Conservation (phyloP, 148 eudicot genomes). For the Vaccinium vitisidaea region DNA sequence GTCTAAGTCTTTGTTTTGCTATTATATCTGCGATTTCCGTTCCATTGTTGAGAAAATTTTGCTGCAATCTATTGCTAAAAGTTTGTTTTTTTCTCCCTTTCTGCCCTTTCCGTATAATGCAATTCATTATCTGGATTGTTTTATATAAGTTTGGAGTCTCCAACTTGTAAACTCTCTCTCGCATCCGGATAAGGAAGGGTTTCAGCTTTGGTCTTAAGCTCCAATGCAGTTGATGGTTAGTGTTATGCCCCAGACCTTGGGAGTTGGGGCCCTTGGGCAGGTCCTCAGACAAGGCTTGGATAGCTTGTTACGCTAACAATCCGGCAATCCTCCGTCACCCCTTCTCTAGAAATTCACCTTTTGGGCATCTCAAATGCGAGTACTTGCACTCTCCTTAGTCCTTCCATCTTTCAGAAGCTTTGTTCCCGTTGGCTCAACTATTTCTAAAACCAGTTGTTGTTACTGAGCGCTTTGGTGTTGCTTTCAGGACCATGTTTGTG, state of each 20-base stretch:
- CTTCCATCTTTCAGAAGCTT: not conserved
- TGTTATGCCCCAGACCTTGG: not conserved
- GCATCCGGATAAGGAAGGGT: not conserved
- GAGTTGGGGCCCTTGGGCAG: not conserved
- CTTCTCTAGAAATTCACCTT: not conserved
- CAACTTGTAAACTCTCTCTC: not conserved
- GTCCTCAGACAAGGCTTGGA: not conserved
- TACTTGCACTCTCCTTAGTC: not conserved
- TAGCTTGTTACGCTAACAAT: not conserved
- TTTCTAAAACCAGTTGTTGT: not conserved
- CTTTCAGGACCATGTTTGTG: not conserved
- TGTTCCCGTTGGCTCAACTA: not conserved
- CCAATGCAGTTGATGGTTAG: not conserved
- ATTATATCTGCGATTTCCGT: not conserved
- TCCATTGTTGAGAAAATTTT: not conserved
- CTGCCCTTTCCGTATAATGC: no score
- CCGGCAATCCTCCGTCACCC: not conserved
- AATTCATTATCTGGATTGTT: not conserved
- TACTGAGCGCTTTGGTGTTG: not conserved
- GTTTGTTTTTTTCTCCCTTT: not conserved
- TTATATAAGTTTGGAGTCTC: not conserved
- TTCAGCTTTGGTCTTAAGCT: not conserved
- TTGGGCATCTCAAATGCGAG: not conserved
- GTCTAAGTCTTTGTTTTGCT: no score
- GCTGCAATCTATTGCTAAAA: not conserved